Percentiles rank a stretch among this genome's conserved stretches.
Evolutionary conservation across 805 yeast species (phyloP).

Genomic region (Saccharomycopsis fermentans): DNA sequence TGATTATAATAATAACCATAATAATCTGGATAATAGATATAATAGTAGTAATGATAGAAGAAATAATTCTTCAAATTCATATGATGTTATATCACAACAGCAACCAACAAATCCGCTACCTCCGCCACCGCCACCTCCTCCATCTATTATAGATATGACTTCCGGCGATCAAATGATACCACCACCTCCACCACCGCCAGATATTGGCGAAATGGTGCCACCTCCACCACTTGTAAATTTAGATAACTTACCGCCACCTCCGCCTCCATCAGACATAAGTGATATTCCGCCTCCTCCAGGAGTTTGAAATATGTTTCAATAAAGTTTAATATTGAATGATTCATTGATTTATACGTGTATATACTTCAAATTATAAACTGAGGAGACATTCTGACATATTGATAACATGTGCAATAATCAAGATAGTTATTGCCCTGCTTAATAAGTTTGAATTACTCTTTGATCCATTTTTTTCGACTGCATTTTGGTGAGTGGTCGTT

Average conservation of each 20-base stretch:
- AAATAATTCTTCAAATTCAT: background rate
- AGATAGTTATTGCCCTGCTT: conserved; percentile 13
- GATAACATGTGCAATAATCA: no score
- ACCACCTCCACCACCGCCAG: conserved; percentile 8
- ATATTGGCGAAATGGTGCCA: conserved; percentile 7
- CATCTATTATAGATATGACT: background rate
- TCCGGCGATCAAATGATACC: conserved; percentile 7
- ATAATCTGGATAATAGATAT: background rate
- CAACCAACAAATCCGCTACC: conserved; percentile 2
- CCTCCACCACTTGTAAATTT: conserved; percentile 9
- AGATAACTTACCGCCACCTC: conserved; percentile 7
- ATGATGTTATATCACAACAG: conserved; percentile 9
- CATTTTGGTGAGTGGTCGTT: background rate
- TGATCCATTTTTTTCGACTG: background rate
- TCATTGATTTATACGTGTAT: background rate
- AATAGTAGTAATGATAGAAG: background rate
- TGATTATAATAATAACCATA: background rate
- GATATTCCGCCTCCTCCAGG: conserved; percentile 18
- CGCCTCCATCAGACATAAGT: conserved; percentile 24
- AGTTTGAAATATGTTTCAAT: conserved; percentile 7
- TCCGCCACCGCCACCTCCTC: conserved; percentile 10
- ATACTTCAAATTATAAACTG: conserved; percentile 42
- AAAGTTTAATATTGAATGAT: conserved; percentile 15
- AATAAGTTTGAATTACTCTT: background rate
- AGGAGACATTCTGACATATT: conserved; percentile 30